phyloP scores from a whole-genome alignment of 2,329 filamentous ascomycete genomes.

The Aspergillus sp. region DNA sequence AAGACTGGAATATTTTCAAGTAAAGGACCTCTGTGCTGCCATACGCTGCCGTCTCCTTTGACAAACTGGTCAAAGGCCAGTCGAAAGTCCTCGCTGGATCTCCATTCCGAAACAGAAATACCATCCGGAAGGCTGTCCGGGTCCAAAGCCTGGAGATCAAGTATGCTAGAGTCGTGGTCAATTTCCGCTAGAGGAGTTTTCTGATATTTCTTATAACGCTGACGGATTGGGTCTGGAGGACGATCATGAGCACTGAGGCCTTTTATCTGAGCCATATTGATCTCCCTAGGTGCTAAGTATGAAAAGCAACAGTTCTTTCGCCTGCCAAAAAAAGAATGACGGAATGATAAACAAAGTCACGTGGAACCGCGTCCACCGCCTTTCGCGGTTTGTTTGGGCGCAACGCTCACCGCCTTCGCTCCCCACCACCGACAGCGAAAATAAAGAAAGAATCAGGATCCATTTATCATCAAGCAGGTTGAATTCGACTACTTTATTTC shows the following conservation, averaged over 20 bases:
- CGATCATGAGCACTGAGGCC: constrained; percentile 67
- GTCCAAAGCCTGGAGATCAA: constrained; percentile 45
- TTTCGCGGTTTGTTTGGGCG: constrained; percentile 19
- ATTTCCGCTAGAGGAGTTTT: constrained; percentile 51
- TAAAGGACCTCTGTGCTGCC: constrained; percentile 9
- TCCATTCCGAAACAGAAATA: constrained; percentile 23
- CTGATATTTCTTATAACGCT: constrained; percentile 68
- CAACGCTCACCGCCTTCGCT: constrained; percentile 39
- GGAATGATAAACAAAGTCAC: constrained; percentile 4
- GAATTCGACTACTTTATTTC: neutral
- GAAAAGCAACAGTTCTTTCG: no score
- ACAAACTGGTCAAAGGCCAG: constrained; percentile 28
- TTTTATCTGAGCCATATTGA: constrained; percentile 28
- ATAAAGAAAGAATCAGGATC: constrained; percentile 13
- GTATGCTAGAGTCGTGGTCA: constrained; percentile 49
- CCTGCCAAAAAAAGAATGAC: neutral
- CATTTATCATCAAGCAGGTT: neutral
- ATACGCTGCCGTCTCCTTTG: constrained; percentile 4
- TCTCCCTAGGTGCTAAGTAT: no score
- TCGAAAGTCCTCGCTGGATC: constrained; percentile 22
- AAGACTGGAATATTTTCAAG: constrained; percentile 29
- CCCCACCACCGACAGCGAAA: constrained; percentile 35
- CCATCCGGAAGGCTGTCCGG: constrained; percentile 18
- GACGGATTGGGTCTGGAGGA: constrained; percentile 63
- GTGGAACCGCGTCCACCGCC: constrained; percentile 24